Percentiles rank a stretch among this genome's conserved stretches.
phyloP scores from a whole-genome alignment of 2,329 filamentous ascomycete genomes.

The Byssothecium circinans region DNA sequence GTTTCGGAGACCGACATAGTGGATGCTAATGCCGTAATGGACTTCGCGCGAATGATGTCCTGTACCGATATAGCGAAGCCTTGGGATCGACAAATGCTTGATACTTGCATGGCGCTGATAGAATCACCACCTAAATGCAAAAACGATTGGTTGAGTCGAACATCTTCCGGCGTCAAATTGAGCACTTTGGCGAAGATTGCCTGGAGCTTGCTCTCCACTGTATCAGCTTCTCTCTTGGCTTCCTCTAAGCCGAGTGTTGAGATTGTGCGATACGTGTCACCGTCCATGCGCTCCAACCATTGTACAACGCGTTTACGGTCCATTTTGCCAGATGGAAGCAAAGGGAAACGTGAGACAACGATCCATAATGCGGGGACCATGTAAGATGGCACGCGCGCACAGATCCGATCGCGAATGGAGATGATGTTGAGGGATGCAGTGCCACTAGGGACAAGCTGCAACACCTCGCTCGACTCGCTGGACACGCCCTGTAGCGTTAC shows the following conservation, averaged over 20 bases:
- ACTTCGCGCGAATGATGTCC: conserved; percentile 38
- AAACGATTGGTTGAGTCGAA: conserved; percentile 39
- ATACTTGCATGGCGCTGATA: conserved; percentile 42
- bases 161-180: conserved; percentile 27
- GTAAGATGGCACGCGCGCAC: conserved; percentile 34
- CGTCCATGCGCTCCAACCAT: conserved; percentile 36
- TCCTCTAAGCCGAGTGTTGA: conserved; percentile 25
- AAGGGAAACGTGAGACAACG: conserved; percentile 29
- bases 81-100: conserved; percentile 33
- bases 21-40: conserved; percentile 30
- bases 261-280: conserved; percentile 29
- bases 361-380: conserved; percentile 41
- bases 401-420: conserved; percentile 30
- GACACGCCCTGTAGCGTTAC: conserved; percentile 26
- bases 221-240: conserved; percentile 15
- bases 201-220: conserved; percentile 31
- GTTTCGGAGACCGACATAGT: conserved; percentile 16
- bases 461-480: conserved; percentile 1
- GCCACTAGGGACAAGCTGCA: conserved; percentile 26
- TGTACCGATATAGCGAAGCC: conserved; percentile 36
- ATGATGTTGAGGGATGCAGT: conserved; percentile 24
- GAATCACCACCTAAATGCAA: conserved; percentile 40
- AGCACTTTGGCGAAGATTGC: conserved; percentile 35
- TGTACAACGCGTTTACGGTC: conserved; percentile 32
- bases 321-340: conserved; percentile 38